A percentile compares a stretch with the other conserved stretches of the same genome.
These are phyloP conservation scores for Starmerella powellii DNA, from an alignment of 805 yeast genomes.

Conservation along the genomic window DNA sequence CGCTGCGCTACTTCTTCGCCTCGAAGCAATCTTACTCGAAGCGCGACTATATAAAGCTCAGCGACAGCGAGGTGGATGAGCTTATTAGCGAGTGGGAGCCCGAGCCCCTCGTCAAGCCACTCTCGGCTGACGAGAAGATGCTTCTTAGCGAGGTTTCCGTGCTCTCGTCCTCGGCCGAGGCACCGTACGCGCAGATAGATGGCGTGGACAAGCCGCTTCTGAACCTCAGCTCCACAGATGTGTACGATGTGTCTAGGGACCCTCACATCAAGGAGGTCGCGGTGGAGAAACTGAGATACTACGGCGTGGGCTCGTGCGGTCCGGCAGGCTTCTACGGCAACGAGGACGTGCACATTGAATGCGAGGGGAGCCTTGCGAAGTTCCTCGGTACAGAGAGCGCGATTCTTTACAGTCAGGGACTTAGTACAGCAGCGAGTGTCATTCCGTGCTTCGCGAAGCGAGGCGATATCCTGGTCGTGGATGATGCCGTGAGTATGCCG, in stretches of 20 bases:
- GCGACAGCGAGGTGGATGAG: constrained; percentile 56
- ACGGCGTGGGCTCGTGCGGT: constrained; percentile 97
- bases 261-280: constrained; percentile 42
- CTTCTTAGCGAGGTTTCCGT: constrained; percentile 52
- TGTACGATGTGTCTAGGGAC: constrained; percentile 47
- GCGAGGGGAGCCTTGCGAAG: constrained; percentile 61
- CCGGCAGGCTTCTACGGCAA: constrained; percentile 97
- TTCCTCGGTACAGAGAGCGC: constrained; percentile 69
- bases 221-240: constrained; percentile 64
- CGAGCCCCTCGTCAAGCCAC: constrained; percentile 56
- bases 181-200: not conserved
- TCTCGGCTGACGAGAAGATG: constrained; percentile 35
- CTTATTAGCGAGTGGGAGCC: constrained; percentile 88
- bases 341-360: constrained; percentile 75
- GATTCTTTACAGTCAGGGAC: constrained; percentile 87
- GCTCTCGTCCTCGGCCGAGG: constrained; percentile 26
- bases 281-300: constrained; percentile 43
- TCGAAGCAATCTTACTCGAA: constrained; percentile 67
- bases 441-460: constrained; percentile 89
- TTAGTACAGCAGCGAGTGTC: constrained; percentile 73
- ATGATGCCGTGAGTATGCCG: constrained; percentile 59
- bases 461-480: constrained; percentile 86
- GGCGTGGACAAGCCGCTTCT: constrained; percentile 33
- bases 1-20: constrained; percentile 68
- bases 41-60: constrained; percentile 47